Percentiles rank a stretch among this genome's conserved stretches.
These are phyloP conservation scores for Logfia minima DNA, from an alignment of 129 eudicot species.

Conservation along the genomic window DNA sequence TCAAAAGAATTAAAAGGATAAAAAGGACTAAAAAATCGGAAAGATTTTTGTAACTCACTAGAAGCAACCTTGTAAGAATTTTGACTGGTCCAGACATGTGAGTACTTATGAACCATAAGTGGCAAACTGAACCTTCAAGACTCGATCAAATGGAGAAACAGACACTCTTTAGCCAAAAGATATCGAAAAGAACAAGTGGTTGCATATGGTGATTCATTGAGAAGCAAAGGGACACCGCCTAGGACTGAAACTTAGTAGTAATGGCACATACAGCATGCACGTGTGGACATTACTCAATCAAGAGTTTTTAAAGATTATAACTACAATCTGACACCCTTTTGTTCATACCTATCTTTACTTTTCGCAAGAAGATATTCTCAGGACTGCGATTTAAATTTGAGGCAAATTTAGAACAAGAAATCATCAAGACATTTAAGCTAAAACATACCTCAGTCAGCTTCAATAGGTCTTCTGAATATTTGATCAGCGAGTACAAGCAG, in stretches of 20 bases:
- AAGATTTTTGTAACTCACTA: neutral
- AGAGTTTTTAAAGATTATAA: neutral
- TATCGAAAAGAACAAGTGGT: neutral
- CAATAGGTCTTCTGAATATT: slow-evolving; percentile 36
- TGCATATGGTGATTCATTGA: neutral
- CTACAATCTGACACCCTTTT: slow-evolving; percentile 9
- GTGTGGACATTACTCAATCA: neutral
- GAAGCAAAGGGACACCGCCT: neutral
- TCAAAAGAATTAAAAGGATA: neutral
- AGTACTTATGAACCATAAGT: neutral
- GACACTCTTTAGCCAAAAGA: neutral
- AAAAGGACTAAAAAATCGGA: neutral
- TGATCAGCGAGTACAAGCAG: slow-evolving; percentile 43
- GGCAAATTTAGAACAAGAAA: slow-evolving; percentile 18
- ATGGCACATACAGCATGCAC: neutral
- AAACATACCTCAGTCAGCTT: slow-evolving; percentile 57
- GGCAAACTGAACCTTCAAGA: slow-evolving; percentile 1
- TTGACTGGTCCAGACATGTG: neutral
- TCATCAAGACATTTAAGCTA: slow-evolving; percentile 23
- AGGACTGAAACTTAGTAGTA: neutral
- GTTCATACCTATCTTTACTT: neutral
- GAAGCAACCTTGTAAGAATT: neutral
- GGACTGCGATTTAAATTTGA: neutral
- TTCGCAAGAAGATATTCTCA: neutral
- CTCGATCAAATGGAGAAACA: neutral